These are phyloP conservation scores for Pestalotiopsis sp. DNA, from an alignment of 2,329 filamentous ascomycete species.

Conservation along the genomic window DNA sequence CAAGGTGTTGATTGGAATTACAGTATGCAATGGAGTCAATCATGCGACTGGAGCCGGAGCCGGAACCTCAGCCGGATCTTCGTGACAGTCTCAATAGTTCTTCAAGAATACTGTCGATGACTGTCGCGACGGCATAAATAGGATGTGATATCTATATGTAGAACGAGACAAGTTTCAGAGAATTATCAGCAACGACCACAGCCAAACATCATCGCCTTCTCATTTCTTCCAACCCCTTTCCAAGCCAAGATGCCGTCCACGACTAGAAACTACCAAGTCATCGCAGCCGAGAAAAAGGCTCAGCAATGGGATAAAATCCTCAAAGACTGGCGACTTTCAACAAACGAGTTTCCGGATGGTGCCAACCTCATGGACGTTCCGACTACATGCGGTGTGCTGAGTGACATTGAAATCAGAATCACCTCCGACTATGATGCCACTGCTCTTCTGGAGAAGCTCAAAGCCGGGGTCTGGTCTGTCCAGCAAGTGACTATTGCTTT, in stretches of 20 bases:
- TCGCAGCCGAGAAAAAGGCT: conserved; percentile 20
- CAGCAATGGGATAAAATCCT: conserved; percentile 21
- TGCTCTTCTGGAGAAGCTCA: conserved; percentile 13
- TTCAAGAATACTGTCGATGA: neutral
- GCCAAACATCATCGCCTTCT: neutral
- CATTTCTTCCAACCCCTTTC: conserved; percentile 6
- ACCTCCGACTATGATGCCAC: conserved; percentile 18
- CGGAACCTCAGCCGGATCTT: neutral
- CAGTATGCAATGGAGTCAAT: neutral
- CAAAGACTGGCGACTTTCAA: conserved; percentile 18
- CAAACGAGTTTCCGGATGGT: conserved; percentile 9
- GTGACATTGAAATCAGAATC: conserved; percentile 14
- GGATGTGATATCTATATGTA: too few relatives aligned
- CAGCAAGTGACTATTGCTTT: conserved; percentile 40
- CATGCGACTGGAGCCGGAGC: neutral
- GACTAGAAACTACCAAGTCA: conserved; percentile 16
- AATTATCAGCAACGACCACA: neutral
- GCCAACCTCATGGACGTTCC: conserved; percentile 23
- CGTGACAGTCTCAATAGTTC: neutral
- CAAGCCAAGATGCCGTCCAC: conserved; percentile 16
- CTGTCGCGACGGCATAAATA: too few relatives aligned
- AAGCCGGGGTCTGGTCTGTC: conserved; percentile 14
- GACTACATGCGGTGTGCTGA: conserved; percentile 14
- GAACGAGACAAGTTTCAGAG: neutral
- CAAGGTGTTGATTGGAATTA: neutral